Conservation (phyloP, 2,329 filamentous ascomycete species). For the Pseudocercospora vitis region DNA sequence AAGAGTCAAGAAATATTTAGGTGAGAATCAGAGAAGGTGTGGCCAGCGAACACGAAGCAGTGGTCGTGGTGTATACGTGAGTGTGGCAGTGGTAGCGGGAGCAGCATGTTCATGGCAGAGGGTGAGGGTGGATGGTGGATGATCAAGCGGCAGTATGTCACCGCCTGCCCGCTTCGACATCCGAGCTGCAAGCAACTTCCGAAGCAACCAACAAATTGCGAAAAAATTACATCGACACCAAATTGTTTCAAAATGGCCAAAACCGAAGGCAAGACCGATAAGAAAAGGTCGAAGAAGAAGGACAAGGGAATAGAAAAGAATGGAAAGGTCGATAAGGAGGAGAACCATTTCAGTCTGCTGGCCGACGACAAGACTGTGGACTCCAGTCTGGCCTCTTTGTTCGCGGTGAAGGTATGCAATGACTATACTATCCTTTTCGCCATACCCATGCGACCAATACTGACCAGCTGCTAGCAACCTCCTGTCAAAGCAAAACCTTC, state of each 20-base stretch:
- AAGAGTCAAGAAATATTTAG: neutral
- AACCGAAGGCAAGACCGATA: conserved; percentile 25
- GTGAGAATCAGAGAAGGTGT: neutral
- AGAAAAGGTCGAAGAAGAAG: conserved; percentile 23
- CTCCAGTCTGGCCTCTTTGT: conserved; percentile 49
- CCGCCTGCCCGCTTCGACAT: too few species aligned
- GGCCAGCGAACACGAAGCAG: neutral
- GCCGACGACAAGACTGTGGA: conserved; percentile 44
- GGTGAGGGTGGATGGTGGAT: neutral
- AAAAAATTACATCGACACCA: neutral
- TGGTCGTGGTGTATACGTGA: neutral
- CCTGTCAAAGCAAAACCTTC: conserved; percentile 25
- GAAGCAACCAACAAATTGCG: neutral
- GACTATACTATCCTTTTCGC: conserved; percentile 25
- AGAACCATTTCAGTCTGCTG: conserved; percentile 30
- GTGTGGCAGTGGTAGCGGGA: neutral
- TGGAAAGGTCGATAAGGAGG: conserved; percentile 12
- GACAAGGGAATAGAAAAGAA: conserved; percentile 20
- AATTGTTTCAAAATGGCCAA: conserved; percentile 18
- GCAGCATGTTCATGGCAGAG: too few species aligned
- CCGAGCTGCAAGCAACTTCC: neutral
- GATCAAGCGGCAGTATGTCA: too few species aligned
- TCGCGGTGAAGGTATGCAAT: conserved; percentile 40
- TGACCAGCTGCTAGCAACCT: conserved; percentile 40
- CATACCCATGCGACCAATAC: conserved; percentile 10